Conservation (phyloP, 306 rosid genomes). For the Begonia masoniana region DNA sequence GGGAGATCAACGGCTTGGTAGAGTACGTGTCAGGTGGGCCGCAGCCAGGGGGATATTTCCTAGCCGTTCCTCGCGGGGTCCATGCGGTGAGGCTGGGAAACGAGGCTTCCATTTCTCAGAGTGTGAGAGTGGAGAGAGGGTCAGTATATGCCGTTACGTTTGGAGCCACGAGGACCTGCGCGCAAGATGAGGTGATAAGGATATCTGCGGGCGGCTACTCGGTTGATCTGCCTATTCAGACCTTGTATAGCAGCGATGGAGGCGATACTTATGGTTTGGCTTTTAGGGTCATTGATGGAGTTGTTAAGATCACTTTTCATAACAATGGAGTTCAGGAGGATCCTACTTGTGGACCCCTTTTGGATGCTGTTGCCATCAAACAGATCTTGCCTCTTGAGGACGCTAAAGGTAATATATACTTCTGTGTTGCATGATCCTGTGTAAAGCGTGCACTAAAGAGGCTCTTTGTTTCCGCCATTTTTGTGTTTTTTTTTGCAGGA, state of each 20-base stretch:
- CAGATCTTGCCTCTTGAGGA: constrained; percentile 17
- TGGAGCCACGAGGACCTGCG: constrained; percentile 43
- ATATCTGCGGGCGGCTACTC: constrained; percentile 15
- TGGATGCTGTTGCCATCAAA: constrained; percentile 39
- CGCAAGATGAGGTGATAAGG: constrained; percentile 33
- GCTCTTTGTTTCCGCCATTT: too few species aligned
- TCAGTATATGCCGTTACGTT: constrained; percentile 29
- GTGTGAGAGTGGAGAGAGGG: constrained; percentile 13
- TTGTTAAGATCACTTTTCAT: constrained; percentile 29
- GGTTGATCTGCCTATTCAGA: constrained; percentile 27
- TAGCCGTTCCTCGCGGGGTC: constrained; percentile 27
- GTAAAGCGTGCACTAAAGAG: neutral
- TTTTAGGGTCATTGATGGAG: constrained; percentile 13
- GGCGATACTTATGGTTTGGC: constrained; percentile 40
- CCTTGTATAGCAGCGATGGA: constrained; percentile 30
- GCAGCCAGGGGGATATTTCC: constrained; percentile 41
- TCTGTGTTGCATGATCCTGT: too few species aligned
- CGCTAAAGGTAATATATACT: constrained; percentile 10
- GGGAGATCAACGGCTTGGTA: constrained; percentile 42
- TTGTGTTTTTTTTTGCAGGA: constrained; percentile 9
- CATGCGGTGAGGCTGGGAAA: constrained; percentile 45
- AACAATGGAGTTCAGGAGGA: constrained; percentile 42
- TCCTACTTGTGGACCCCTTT: constrained; percentile 46
- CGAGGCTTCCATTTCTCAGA: constrained; percentile 40
- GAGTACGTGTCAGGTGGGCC: constrained; percentile 46